Conservation (phyloP, 371 early-diverging fungal species). For the Syncephalastrum sp. region DNA sequence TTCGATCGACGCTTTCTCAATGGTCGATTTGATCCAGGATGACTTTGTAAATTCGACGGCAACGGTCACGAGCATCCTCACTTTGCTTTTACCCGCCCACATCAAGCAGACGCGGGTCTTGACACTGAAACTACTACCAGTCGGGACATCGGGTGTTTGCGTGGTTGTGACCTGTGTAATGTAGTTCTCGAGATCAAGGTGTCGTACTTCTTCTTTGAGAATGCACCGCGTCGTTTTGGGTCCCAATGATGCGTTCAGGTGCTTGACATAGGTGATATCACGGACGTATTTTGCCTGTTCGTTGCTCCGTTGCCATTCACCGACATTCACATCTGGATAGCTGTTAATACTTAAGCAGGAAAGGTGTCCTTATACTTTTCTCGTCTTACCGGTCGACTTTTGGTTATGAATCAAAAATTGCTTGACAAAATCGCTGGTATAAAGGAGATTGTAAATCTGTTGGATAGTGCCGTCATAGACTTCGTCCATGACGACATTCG, state of each 20-base stretch:
- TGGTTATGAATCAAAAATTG: conserved; percentile 39
- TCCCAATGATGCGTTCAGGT: conserved; percentile 46
- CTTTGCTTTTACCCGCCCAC: conserved; percentile 67
- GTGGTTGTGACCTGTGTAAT: conserved; percentile 65
- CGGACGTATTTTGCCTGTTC: conserved; percentile 24
- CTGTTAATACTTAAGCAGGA: background rate
- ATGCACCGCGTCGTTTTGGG: conserved; percentile 74
- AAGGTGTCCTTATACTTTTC: background rate
- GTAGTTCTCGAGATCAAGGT: conserved; percentile 57
- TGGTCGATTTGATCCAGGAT: conserved; percentile 72
- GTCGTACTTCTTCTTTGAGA: conserved; percentile 58
- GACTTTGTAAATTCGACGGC: conserved; percentile 71
- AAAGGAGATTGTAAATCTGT: conserved; percentile 49
- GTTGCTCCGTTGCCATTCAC: conserved; percentile 38
- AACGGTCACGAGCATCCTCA: conserved; percentile 68
- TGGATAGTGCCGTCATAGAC: conserved; percentile 50
- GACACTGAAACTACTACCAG: conserved; percentile 74
- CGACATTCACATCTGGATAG: conserved; percentile 33
- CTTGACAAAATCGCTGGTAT: conserved; percentile 35
- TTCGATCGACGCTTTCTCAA: conserved; percentile 71
- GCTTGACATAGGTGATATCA: conserved; percentile 42
- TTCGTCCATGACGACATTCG: conserved; percentile 48
- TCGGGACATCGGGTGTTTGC: conserved; percentile 84
- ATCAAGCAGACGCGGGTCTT: conserved; percentile 81
- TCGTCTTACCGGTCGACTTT: conserved; percentile 40